Evolutionary conservation across 2,329 filamentous ascomycete species (phyloP), one percentile per base, ranked within the genome.

Genomic region (Epichloe sylvatica): DNA sequence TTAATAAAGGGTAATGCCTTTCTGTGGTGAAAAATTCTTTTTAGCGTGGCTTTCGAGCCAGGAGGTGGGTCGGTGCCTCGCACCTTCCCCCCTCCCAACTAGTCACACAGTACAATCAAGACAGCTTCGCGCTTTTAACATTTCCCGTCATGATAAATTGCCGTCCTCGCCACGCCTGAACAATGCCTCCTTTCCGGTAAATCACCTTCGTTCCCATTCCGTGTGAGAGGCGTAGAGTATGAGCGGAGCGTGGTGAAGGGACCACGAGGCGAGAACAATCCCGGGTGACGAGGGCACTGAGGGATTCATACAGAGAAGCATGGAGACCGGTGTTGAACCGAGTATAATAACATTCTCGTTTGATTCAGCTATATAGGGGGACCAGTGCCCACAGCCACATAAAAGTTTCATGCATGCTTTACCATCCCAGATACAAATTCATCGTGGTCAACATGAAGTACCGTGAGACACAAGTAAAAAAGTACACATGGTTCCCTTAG

Each of bases 161-260:
- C 30, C 30, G 30, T 30, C 30, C 30, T 30, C 30, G 30, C 30
- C 30, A 9, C 30, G 25, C 30, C 3, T 11, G 8, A 0, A 30
- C 9, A 30, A 30, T 9, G 25, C 38, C 38, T 19, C 37, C n/a
- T 39, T 15, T 17, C 37, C 8, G 15, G 44, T 17, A 37, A 11
- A 11, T 45, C 30, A 25, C 6, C 52, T 71, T 67, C 65, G 0
- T 83, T 77, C 56, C 69, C 78, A 0, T 86, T 86, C 54, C 72
- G 77, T 51, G 78, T 86, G 1, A 65, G 68, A 7, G 83, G 81
- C 0, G 70, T 73, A 5, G 77, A 81, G 2, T 56, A 69, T 37
- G 83, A 86, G 64, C 69, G 73, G n/a, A 86, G 82, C 58, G 67
- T 85, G 2, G 70, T 86, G 3, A 86, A 82, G 2, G 80, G 80